Evolutionary conservation across 192 early-diverging fungal species (phyloP), one percentile per base, ranked within the genome.

Genomic region (Podila minutissima): DNA sequence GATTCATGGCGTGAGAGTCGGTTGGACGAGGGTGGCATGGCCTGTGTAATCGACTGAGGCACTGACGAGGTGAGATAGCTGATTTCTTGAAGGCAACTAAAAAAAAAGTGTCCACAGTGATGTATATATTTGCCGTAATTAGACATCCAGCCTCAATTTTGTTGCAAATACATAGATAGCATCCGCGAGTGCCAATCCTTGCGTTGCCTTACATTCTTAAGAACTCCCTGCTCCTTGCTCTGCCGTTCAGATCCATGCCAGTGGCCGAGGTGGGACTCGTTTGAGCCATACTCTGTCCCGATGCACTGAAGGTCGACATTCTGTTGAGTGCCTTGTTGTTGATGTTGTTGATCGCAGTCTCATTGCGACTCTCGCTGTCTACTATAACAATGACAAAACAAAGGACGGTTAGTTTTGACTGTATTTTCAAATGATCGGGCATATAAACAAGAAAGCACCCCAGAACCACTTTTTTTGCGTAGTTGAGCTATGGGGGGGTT

Each of bases 191-290:
- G 35, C 17, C 9, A 64, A 50, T 9, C 55, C 51, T 9, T 62
- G 15, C 12, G 12, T 28, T 3, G 7, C 7, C 77, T 69, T 81
- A 72, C 77, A 81, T 73, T 48, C 77, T 68, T 53, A 81, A 59
- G 69, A 81, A 81, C 63, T 81, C 77, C 51, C 77, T 68, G 77
- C 77, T 81, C 62, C 72, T 81, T 35, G 77, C 77, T 65, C 77
- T 81, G 49, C 77, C 71, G 8, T 50, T 61, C 8, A 66, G 77
- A 59, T 81, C 77, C 48, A 69, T 11, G 62, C 57, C 64, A 20
- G 65, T 49, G 20, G 48, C 67, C 5, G 77, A 69, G 12, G 77
- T 73, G 51, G 77, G 77, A 62, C 77, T 81, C 66, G 73, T 71
- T 81, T 73, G 71, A 20, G 71, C 63, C 77, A 81, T 81, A 33